Conservation (phyloP, 495 filamentous ascomycete species). For the Tetracladium setigerum region DNA sequence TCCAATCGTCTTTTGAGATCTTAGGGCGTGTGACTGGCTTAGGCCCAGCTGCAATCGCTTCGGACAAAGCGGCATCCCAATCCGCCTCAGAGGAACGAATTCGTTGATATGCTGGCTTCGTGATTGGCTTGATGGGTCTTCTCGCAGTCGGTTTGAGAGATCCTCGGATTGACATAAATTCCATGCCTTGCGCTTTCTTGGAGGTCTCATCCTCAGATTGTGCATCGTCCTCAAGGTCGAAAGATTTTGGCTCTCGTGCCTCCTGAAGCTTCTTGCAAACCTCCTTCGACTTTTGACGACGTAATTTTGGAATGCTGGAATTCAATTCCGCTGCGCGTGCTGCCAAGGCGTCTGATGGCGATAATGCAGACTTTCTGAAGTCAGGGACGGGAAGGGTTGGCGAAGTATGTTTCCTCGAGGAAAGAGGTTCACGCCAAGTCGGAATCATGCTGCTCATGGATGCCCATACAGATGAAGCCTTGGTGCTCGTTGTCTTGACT, state of each 20-base stretch:
- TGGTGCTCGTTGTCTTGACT: constrained; percentile 19
- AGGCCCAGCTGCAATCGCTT: constrained; percentile 8
- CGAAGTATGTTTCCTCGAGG: constrained; percentile 3
- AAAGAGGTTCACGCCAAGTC: constrained; percentile 12
- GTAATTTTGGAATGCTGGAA: not conserved
- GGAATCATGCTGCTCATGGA: not conserved
- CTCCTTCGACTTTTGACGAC: not conserved
- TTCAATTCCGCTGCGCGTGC: not conserved
- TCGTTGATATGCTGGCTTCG: constrained; percentile 9
- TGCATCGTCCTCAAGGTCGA: constrained; percentile 8
- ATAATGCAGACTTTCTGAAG: constrained; percentile 4
- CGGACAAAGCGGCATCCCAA: constrained; percentile 15
- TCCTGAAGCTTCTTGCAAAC: constrained; percentile 2
- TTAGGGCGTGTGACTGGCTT: not conserved
- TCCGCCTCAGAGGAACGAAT: constrained; percentile 6
- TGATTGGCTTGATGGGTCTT: not conserved
- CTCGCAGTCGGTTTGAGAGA: not conserved
- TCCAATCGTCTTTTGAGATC: too few species aligned
- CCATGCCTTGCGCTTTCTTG: constrained; percentile 5
- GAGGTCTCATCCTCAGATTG: not conserved
- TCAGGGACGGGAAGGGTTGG: constrained; percentile 1
- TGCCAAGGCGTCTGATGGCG: not conserved
- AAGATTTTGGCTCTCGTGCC: constrained; percentile 16
- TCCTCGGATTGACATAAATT: not conserved
- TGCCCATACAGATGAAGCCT: constrained; percentile 20